Base-by-base conservation (phyloP, 441 rosid genomes). In the Gossypium gossypioides region DNA sequence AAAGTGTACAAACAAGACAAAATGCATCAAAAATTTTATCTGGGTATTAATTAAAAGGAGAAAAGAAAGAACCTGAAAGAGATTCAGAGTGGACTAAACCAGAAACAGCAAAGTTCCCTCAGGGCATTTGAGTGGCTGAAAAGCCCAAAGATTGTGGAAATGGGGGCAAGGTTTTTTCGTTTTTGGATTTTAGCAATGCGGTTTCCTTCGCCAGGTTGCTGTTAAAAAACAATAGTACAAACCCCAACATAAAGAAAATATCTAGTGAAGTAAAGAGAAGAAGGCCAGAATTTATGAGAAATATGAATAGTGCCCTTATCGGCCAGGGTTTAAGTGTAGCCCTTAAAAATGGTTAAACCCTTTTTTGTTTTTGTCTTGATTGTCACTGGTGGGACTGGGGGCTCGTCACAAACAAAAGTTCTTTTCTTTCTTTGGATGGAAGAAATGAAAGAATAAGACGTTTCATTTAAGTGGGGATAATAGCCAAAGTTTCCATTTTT, bases 101-200 rank as follows among this genome's bases (percentile, higher is more conserved):
- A 37, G 15, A 63, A 76, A 27, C 42, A 27, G 25, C 42, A 10
- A 57, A 71, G 51, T 27, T 63, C 18, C 18, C 50, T 18, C 37
- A 48, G 24, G 68, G 75, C 75, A 78, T 74, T 70, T 12, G 71
- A 56, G 42, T 51, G 37, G 37, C 62, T 51, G 37, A 32, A 19
- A n/a, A 27, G 54, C 46, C 37, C 67, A 16, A 25, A n/a, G 29
- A 7, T 4, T 2, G n/a, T 24, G 50, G 65, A 42, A 72, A 61
- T 6, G 10, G 56, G 50, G 32, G 3, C 10, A 32, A 15, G 3
- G 16, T 5, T 48, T 66, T 58, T 52, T 56, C 15, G 63, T 85
- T 89, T 79, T 92, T 91, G 56, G 46, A 44, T 15, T 18, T 68
- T 52, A 52, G 61, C 46, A 7, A n/a, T 52, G 48, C 40, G 42